phyloP scores from a whole-genome alignment of 2,329 filamentous ascomycete species.

The Penicillium sp. region DNA sequence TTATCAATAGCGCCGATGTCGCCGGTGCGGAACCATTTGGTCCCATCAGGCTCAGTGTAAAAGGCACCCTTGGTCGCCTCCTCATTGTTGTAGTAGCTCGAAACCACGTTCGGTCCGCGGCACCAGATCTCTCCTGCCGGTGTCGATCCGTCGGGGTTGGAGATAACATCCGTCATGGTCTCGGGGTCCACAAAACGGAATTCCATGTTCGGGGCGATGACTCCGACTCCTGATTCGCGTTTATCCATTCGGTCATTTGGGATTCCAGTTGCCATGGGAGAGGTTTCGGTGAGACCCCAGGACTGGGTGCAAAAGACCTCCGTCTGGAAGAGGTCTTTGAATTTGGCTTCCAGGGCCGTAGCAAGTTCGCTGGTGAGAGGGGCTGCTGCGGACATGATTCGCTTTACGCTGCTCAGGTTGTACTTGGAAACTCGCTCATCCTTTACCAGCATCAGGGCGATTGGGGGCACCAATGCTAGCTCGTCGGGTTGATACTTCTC shows the following conservation, averaged over 20 bases:
- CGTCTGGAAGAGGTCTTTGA: conserved; percentile 9
- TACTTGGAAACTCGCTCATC: conserved; percentile 19
- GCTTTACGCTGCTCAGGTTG: conserved; percentile 18
- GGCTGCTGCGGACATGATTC: conserved; percentile 20
- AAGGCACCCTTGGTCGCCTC: conserved; percentile 14
- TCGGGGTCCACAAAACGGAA: conserved; percentile 24
- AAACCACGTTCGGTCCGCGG: conserved; percentile 21
- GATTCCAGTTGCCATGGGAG: conserved; percentile 17
- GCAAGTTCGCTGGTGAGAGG: conserved; percentile 19
- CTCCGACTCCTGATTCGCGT: conserved; percentile 14
- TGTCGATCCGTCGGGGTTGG: conserved; percentile 14
- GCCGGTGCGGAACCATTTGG: conserved; percentile 23
- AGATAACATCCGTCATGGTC: conserved; percentile 13
- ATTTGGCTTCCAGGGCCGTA: conserved; percentile 16
- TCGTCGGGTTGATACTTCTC: conserved; percentile 20
- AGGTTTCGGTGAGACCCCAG: conserved; percentile 22
- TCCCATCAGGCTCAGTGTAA: conserved; percentile 17
- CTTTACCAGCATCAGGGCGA: conserved; percentile 23
- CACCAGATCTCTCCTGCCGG: conserved; percentile 21
- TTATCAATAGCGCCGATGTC: conserved; percentile 21
- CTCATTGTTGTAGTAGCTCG: conserved; percentile 22
- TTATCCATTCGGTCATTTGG: conserved; percentile 23
- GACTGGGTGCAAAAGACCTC: conserved; percentile 22
- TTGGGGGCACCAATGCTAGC: conserved; percentile 18
- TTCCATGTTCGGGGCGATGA: conserved; percentile 20